Evolutionary conservation across 208 protist species (phyloP).

Genomic region (Balamuthia mandrillaris): DNA sequence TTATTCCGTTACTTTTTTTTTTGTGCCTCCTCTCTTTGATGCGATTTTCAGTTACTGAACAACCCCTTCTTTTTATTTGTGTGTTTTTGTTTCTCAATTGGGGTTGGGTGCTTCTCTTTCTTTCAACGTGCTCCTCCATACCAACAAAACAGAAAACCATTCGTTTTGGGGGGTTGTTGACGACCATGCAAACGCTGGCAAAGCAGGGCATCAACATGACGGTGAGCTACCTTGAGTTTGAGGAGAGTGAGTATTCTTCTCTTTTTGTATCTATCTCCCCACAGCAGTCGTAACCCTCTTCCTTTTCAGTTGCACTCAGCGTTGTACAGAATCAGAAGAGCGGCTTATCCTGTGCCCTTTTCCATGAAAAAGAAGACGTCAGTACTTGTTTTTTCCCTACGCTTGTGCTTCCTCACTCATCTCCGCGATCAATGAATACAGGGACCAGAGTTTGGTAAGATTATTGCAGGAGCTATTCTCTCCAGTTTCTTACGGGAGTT

Average conservation of each 20-base stretch:
- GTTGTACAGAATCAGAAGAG: neutral
- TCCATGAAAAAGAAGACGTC: neutral
- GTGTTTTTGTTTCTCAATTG: too few species aligned
- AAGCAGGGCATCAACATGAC: constrained; percentile 1
- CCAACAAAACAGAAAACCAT: neutral
- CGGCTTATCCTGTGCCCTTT: neutral
- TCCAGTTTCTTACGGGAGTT: neutral
- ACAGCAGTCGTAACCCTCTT: neutral
- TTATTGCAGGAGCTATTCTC: constrained; percentile 2
- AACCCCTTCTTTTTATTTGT: too few species aligned
- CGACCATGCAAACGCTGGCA: neutral
- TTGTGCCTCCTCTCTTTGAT: neutral
- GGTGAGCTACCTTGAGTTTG: neutral
- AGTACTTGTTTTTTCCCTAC: too few species aligned
- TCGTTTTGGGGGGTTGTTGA: neutral
- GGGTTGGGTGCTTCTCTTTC: too few species aligned
- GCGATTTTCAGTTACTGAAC: neutral
- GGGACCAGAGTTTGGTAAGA: constrained; percentile 1
- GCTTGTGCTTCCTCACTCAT: too few species aligned
- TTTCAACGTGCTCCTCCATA: too few species aligned
- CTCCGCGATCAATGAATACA: neutral
- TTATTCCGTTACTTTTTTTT: too few species aligned
- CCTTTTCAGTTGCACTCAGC: neutral
- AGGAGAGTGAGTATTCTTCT: neutral
- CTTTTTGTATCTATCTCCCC: neutral